These are phyloP conservation scores for Codiaeum variegatum DNA, from an alignment of 441 rosid genomes.

Conservation along the genomic window DNA sequence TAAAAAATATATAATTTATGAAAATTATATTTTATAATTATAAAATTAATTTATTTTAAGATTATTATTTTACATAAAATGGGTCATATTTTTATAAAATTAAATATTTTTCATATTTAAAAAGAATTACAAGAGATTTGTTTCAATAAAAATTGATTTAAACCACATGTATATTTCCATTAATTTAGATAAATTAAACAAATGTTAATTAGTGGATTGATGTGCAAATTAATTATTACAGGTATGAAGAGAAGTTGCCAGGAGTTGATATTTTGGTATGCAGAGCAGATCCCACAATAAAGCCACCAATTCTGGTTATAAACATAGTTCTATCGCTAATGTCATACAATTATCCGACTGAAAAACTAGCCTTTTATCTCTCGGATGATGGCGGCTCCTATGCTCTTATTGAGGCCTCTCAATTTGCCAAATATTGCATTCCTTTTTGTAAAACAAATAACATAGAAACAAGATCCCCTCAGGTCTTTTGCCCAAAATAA, in stretches of 20 bases:
- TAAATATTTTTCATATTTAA: too few relatives aligned
- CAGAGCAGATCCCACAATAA: slow-evolving; percentile 67
- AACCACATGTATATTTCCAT: too few relatives aligned
- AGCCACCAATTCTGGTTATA: slow-evolving; percentile 64
- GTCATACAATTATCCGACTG: slow-evolving; percentile 63
- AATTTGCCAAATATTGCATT: slow-evolving; percentile 57
- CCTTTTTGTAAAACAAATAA: slow-evolving; percentile 47
- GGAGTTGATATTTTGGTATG: slow-evolving; percentile 72
- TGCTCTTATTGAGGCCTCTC: slow-evolving; percentile 63
- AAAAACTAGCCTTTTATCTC: slow-evolving; percentile 56
- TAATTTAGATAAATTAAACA: too few relatives aligned
- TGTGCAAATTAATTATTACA: slow-evolving; percentile 20
- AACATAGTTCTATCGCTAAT: slow-evolving; percentile 62
- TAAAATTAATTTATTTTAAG: too few relatives aligned
- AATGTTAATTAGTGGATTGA: too few relatives aligned
- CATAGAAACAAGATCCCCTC: slow-evolving; percentile 46
- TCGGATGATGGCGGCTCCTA: slow-evolving; percentile 79
- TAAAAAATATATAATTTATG: too few relatives aligned
- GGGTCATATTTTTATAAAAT: too few relatives aligned
- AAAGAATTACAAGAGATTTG: too few relatives aligned
- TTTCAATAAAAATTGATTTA: too few relatives aligned
- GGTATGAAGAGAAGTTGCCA: slow-evolving; percentile 37
- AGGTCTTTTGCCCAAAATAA: slow-evolving; percentile 29
- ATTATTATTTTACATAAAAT: too few relatives aligned
- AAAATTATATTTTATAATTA: too few relatives aligned